Percentiles rank a stretch among this genome's conserved stretches.
Evolutionary conservation across 2,329 filamentous ascomycete genomes (phyloP).

Genomic region (Magnaporthiopsis incrustans): DNA sequence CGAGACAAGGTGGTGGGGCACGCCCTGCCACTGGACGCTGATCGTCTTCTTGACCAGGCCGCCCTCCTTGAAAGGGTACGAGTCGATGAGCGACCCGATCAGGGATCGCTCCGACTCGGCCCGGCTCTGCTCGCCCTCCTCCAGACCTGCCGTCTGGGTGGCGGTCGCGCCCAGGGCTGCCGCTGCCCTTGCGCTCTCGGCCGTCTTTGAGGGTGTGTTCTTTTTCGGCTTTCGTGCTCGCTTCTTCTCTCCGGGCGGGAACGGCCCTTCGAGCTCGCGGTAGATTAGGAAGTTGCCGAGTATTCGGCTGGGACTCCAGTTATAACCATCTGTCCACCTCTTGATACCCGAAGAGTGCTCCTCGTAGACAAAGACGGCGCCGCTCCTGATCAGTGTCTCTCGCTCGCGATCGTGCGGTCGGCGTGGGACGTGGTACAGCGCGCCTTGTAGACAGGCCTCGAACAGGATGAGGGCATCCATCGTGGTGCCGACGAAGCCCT

Average conservation of each 20-base stretch:
- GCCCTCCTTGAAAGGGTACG: constrained; percentile 75
- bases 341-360: constrained; percentile 87
- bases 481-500: constrained; percentile 58
- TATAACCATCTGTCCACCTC: constrained; percentile 85
- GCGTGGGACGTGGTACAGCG: constrained; percentile 67
- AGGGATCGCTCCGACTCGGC: constrained; percentile 31
- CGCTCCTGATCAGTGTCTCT: constrained; percentile 67
- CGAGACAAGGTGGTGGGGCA: constrained; percentile 78
- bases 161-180: background rate
- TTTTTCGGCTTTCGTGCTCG: constrained; percentile 58
- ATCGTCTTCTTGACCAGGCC: constrained; percentile 92
- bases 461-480: constrained; percentile 73
- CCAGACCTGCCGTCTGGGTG: background rate
- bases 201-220: background rate
- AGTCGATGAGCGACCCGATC: constrained; percentile 81
- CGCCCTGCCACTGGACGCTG: constrained; percentile 64
- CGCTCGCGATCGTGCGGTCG: constrained; percentile 83
- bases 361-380: constrained; percentile 86
- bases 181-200: background rate
- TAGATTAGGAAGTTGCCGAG: constrained; percentile 81
- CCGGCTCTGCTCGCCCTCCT: background rate
- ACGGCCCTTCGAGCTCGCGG: constrained; percentile 69
- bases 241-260: constrained; percentile 79
- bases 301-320: constrained; percentile 85
- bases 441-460: constrained; percentile 66